phyloP scores from a whole-genome alignment of 1,284 basidiomycete genomes.

The Sphaerobolus stellatus region DNA sequence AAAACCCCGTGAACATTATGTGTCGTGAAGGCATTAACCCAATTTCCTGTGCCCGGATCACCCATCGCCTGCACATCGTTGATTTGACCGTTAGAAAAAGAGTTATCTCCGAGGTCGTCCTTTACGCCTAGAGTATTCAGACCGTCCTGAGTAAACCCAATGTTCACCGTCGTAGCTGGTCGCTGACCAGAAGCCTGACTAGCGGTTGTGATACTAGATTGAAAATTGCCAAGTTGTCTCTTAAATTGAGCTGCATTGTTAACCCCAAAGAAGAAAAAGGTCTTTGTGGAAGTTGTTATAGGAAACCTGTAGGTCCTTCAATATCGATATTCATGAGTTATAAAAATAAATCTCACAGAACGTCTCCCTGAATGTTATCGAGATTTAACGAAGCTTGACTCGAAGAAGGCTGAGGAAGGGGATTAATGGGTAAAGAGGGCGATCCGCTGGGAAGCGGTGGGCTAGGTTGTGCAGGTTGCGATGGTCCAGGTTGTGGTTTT shows the following conservation, averaged over 20 bases:
- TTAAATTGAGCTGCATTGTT: constrained; percentile 29
- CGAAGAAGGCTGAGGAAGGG: no score
- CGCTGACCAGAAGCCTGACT: constrained; percentile 21
- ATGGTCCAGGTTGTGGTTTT: no score
- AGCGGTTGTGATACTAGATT: constrained; percentile 34
- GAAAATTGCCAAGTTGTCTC: constrained; percentile 26
- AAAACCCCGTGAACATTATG: constrained; percentile 21
- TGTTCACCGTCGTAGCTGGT: constrained; percentile 30
- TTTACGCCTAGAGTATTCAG: constrained; percentile 34
- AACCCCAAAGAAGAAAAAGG: constrained; percentile 36
- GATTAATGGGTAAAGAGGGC: no score
- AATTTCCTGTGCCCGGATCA: constrained; percentile 20
- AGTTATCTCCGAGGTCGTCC: constrained; percentile 33
- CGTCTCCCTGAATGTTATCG: no score
- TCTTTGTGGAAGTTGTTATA: constrained; percentile 31
- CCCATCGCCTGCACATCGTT: constrained; percentile 27
- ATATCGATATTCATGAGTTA: no score
- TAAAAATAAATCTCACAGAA: no score
- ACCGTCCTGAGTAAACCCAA: constrained; percentile 34
- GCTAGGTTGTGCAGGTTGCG: no score
- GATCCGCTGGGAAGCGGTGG: no score
- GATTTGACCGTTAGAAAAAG: constrained; percentile 34
- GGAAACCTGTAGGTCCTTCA: no score
- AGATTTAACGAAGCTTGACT: no score
- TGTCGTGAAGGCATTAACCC: constrained; percentile 18